phyloP scores from a whole-genome alignment of 2,329 filamentous ascomycete genomes.

The Exophiala spinifera region DNA sequence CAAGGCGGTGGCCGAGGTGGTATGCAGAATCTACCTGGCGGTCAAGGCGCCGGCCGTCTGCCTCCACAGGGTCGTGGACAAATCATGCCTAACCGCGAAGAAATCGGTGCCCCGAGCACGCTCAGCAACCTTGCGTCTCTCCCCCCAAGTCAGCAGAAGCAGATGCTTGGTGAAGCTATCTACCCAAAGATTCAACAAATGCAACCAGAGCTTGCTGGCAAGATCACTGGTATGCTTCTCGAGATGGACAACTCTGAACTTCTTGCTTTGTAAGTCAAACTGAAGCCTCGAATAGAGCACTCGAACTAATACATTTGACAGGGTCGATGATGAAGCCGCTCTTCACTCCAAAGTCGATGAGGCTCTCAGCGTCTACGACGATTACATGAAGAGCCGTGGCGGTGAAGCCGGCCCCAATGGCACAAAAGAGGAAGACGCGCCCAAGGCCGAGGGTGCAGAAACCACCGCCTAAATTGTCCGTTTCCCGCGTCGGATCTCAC shows the following conservation, averaged over 20 bases:
- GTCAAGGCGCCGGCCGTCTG: slow-evolving; percentile 37
- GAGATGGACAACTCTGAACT: slow-evolving; percentile 98
- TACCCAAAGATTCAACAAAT: slow-evolving; percentile 97
- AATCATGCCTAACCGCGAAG: slow-evolving; percentile 37
- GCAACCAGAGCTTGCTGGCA: slow-evolving; percentile 93
- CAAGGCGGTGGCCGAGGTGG: slow-evolving; percentile 44
- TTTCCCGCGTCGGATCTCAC: slow-evolving; percentile 3
- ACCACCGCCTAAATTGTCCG: slow-evolving; percentile 20
- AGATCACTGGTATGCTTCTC: slow-evolving; percentile 99
- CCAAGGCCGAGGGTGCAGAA: slow-evolving; percentile 25
- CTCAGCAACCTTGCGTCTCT: slow-evolving; percentile 51
- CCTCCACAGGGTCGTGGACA: slow-evolving; percentile 40
- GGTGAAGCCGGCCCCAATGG: slow-evolving; percentile 38
- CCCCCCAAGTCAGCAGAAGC: slow-evolving; percentile 83
- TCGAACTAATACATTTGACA: slow-evolving; percentile 38
- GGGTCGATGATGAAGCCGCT: slow-evolving; percentile 83
- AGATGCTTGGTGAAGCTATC: slow-evolving; percentile 94
- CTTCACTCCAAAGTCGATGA: slow-evolving; percentile 96
- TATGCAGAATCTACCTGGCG: slow-evolving; percentile 38
- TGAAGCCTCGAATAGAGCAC: slow-evolving; percentile 21
- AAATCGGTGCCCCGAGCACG: slow-evolving; percentile 44
- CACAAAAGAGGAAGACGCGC: slow-evolving; percentile 26
- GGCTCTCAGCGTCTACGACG: slow-evolving; percentile 94
- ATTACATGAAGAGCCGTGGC: slow-evolving; percentile 89
- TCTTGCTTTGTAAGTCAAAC: slow-evolving; percentile 82